Conservation (phyloP, 2,329 filamentous ascomycete species). For the Exophiala lecanii-corni region DNA sequence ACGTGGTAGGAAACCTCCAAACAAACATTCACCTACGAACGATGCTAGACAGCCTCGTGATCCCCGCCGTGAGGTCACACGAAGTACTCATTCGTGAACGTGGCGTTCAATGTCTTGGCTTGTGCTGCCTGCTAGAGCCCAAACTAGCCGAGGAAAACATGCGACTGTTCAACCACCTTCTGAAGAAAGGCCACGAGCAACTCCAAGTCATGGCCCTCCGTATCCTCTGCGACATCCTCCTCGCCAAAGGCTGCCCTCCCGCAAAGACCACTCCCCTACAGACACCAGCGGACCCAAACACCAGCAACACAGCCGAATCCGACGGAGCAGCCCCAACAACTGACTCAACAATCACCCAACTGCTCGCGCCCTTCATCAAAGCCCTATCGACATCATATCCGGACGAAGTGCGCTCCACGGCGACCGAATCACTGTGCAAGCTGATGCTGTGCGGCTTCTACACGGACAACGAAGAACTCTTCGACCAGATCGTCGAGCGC, state of each 20-base stretch:
- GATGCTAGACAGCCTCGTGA: slow-evolving; percentile 97
- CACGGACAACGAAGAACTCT: slow-evolving; percentile 41
- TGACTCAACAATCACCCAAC: slow-evolving; percentile 33
- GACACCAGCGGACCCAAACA: slow-evolving; percentile 31
- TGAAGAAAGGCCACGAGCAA: slow-evolving; percentile 82
- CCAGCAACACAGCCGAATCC: slow-evolving; percentile 1
- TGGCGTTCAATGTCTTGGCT: slow-evolving; percentile 79
- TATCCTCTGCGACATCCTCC: slow-evolving; percentile 87
- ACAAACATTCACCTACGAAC: slow-evolving; percentile 86
- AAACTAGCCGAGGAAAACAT: slow-evolving; percentile 89
- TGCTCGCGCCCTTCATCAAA: slow-evolving; percentile 64
- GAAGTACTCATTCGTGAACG: slow-evolving; percentile 89
- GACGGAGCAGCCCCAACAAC: not conserved
- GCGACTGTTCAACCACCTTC: slow-evolving; percentile 91
- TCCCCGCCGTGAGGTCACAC: slow-evolving; percentile 88
- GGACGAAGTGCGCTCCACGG: slow-evolving; percentile 45
- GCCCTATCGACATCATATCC: slow-evolving; percentile 55
- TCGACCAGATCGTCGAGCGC: slow-evolving; percentile 53
- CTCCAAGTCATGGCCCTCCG: slow-evolving; percentile 87
- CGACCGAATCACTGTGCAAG: slow-evolving; percentile 45
- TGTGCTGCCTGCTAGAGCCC: slow-evolving; percentile 86
- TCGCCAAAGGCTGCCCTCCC: slow-evolving; percentile 55
- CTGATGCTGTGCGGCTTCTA: slow-evolving; percentile 42
- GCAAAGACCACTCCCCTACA: slow-evolving; percentile 48
- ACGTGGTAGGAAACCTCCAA: slow-evolving; percentile 82